Percentiles rank a stretch among this genome's conserved stretches.
Evolutionary conservation across 2,329 filamentous ascomycete species (phyloP).

Genomic region (Venturia pyrina): DNA sequence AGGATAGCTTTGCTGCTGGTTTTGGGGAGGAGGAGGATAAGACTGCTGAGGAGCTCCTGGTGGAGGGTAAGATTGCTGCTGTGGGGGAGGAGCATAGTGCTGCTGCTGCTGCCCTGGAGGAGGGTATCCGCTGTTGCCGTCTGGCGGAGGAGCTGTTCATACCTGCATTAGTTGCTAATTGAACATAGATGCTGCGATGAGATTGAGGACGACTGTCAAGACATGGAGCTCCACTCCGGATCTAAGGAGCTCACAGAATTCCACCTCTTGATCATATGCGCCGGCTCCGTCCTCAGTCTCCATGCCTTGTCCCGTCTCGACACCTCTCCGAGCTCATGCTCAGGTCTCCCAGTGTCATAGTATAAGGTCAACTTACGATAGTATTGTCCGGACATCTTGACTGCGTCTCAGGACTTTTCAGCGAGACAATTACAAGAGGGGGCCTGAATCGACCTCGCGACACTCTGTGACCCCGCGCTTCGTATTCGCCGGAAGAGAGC

Average conservation of each 20-base stretch:
- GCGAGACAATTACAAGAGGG: neutral
- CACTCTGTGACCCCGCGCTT: neutral
- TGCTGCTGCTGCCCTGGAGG: slow-evolving; percentile 8
- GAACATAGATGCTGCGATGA: neutral
- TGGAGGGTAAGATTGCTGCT: slow-evolving; percentile 10
- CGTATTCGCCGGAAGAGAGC: neutral
- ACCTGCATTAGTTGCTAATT: neutral
- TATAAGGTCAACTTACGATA: neutral
- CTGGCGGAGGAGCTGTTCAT: neutral
- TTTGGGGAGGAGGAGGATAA: slow-evolving; percentile 19
- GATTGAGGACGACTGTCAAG: neutral
- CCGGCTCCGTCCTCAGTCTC: neutral
- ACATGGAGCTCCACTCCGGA: neutral
- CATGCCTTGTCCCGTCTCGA: neutral
- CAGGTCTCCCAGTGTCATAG: neutral
- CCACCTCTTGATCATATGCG: neutral
- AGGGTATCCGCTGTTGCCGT: neutral
- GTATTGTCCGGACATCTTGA: neutral
- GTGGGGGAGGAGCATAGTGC: slow-evolving; percentile 15
- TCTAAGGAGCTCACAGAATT: neutral
- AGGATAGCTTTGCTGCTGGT: slow-evolving; percentile 16
- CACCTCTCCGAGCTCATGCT: neutral
- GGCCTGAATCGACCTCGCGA: neutral
- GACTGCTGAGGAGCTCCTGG: slow-evolving; percentile 13
- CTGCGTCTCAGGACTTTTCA: neutral